Conservation (phyloP, 306 rosid species). For the Pterocarpus macrocarpus region DNA sequence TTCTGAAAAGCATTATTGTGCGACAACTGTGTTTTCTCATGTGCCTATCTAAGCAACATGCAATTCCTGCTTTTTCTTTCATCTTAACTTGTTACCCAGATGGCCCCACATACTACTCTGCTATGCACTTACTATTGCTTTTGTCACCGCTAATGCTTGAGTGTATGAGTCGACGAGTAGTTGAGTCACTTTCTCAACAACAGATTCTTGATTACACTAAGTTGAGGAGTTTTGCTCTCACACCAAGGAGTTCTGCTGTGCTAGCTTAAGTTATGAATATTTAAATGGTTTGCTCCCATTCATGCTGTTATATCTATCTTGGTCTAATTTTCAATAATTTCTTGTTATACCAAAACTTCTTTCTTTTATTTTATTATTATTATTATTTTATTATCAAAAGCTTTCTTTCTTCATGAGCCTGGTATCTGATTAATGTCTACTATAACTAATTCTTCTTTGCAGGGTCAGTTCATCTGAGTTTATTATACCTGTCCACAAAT, state of each 20-base stretch:
- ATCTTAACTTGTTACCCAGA: background rate
- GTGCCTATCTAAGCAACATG: background rate
- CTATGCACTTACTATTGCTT: background rate
- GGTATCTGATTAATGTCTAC: conserved; percentile 26
- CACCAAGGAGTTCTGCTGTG: background rate
- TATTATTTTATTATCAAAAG: background rate
- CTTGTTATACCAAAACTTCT: too few species aligned
- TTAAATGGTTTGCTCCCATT: background rate
- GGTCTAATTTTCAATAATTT: conserved; percentile 12
- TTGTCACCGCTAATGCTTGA: background rate
- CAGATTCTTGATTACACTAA: background rate
- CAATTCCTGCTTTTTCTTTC: background rate
- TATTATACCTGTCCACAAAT: conserved; percentile 74
- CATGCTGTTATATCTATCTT: background rate
- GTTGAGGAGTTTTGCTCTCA: conserved; percentile 18
- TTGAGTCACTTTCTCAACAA: background rate
- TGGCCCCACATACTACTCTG: background rate
- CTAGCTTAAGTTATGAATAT: background rate
- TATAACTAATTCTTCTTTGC: conserved; percentile 27
- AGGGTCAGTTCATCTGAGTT: conserved; percentile 84
- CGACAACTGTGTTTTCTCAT: background rate
- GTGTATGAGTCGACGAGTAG: background rate
- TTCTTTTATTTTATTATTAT: background rate
- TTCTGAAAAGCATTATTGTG: background rate
- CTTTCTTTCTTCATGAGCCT: background rate